Conservation (phyloP, 2,329 filamentous ascomycete species). For the Kalmusia sp. region DNA sequence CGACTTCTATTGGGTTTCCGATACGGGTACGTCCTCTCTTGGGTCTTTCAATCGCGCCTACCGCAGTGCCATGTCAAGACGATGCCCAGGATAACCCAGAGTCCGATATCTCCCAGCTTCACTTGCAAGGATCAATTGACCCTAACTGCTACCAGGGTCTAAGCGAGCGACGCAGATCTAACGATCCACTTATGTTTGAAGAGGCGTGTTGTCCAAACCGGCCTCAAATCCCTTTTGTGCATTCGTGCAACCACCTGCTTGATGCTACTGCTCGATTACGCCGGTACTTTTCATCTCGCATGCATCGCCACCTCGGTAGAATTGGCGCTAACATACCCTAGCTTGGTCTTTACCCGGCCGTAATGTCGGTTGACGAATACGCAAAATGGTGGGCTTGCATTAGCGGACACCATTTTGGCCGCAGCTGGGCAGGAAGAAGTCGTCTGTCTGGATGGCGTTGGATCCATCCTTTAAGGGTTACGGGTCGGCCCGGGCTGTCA, state of each 20-base stretch:
- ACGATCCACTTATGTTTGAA: not conserved
- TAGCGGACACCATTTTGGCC: not conserved
- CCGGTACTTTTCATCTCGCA: slow-evolving; percentile 13
- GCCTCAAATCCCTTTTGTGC: not conserved
- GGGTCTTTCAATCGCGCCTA: too few species aligned
- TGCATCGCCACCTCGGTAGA: slow-evolving; percentile 11
- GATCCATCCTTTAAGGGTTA: not conserved
- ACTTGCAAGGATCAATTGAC: slow-evolving; percentile 7
- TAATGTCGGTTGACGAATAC: not conserved
- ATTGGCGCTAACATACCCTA: slow-evolving; percentile 1
- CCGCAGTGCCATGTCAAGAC: not conserved
- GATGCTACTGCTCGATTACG: slow-evolving; percentile 9
- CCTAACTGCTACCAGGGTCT: slow-evolving; percentile 14
- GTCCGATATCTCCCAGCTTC: not conserved
- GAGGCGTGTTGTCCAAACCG: slow-evolving; percentile 4
- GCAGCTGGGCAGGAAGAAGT: slow-evolving; percentile 1
- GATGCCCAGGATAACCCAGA: not conserved
- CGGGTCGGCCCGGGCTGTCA: slow-evolving; percentile 38
- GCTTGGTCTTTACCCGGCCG: slow-evolving; percentile 13
- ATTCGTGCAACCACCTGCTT: not conserved
- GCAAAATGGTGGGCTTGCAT: not conserved
- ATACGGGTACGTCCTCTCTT: too few species aligned
- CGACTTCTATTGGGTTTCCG: too few species aligned
- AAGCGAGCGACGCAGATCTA: slow-evolving; percentile 3
- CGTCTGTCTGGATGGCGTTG: not conserved